Percentiles rank a stretch among this genome's conserved stretches.
Evolutionary conservation across 257 asterid genomes (phyloP).

Genomic region (Paraleonurus japonicus): DNA sequence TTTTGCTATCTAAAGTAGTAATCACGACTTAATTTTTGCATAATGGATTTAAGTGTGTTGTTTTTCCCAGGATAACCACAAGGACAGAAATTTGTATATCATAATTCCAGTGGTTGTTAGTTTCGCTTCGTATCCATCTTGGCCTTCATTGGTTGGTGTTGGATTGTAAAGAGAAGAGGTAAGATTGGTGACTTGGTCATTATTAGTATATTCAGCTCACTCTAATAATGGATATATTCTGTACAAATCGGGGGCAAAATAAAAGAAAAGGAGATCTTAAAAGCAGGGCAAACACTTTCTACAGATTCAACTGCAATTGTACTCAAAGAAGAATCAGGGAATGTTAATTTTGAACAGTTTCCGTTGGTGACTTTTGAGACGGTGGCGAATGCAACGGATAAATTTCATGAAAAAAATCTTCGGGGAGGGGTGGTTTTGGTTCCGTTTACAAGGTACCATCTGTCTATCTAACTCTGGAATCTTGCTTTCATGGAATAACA

Average conservation of each 20-base stretch:
- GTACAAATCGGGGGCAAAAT: background rate
- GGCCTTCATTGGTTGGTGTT: constrained; percentile 33
- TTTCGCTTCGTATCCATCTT: constrained; percentile 18
- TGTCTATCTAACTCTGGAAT: background rate
- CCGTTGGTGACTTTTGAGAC: constrained; percentile 40
- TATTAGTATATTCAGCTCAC: background rate
- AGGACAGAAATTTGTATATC: constrained; percentile 27
- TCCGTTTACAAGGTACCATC: constrained; percentile 49
- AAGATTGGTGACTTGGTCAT: background rate
- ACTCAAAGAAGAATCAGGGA: constrained; percentile 27
- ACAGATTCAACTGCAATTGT: constrained; percentile 27
- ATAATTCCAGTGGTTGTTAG: constrained; percentile 33
- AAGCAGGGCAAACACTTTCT: constrained; percentile 19
- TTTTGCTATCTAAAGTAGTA: no score
- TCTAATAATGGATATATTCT: background rate
- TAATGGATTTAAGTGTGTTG: background rate
- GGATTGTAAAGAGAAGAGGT: constrained; percentile 40
- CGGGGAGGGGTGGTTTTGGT: constrained; percentile 66
- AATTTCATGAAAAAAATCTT: constrained; percentile 31
- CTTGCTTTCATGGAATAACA: background rate
- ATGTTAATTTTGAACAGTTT: constrained; percentile 36
- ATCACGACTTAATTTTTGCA: no score
- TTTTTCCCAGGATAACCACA: background rate
- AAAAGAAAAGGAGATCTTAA: background rate
- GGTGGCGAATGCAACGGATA: constrained; percentile 45